Conservation (phyloP, 192 early-diverging fungal species). For the Pilobolus umbonatus region DNA sequence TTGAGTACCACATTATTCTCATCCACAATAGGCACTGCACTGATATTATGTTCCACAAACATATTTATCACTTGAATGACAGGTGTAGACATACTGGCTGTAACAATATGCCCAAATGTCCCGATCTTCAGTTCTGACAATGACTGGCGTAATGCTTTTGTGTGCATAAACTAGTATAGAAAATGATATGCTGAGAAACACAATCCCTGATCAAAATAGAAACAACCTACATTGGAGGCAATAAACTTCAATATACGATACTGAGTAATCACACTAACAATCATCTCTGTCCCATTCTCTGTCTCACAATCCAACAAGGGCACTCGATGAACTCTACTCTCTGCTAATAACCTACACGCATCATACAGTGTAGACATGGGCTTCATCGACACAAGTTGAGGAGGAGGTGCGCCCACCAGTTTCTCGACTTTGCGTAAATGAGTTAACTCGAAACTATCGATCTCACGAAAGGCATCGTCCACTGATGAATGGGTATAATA, state of each 20-base stretch:
- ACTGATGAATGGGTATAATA: slow-evolving; percentile 82
- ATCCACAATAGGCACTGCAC: slow-evolving; percentile 91
- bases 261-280: slow-evolving; percentile 87
- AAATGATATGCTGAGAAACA: too few relatives aligned
- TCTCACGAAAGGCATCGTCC: slow-evolving; percentile 78
- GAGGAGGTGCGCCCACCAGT: slow-evolving; percentile 52
- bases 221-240: slow-evolving; percentile 26
- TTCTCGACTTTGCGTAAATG: slow-evolving; percentile 62
- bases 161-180: slow-evolving; percentile 22
- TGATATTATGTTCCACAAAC: slow-evolving; percentile 88
- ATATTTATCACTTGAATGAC: slow-evolving; percentile 88
- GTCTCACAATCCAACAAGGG: slow-evolving; percentile 82
- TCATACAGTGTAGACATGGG: slow-evolving; percentile 85
- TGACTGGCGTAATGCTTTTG: slow-evolving; percentile 28
- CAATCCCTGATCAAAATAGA: slow-evolving; percentile 31
- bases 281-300: slow-evolving; percentile 71
- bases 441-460: slow-evolving; percentile 74
- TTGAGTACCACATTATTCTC: slow-evolving; percentile 79
- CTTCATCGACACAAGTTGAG: slow-evolving; percentile 72
- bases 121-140: slow-evolving; percentile 62
- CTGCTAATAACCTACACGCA: slow-evolving; percentile 72
- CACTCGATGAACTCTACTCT: slow-evolving; percentile 81
- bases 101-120: slow-evolving; percentile 78
- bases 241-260: slow-evolving; percentile 34
- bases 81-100: slow-evolving; percentile 72